A percentile compares a stretch with the other conserved stretches of the same genome.
phyloP scores from a whole-genome alignment of 768 basidiomycete genomes.

The Suillus placidus region DNA sequence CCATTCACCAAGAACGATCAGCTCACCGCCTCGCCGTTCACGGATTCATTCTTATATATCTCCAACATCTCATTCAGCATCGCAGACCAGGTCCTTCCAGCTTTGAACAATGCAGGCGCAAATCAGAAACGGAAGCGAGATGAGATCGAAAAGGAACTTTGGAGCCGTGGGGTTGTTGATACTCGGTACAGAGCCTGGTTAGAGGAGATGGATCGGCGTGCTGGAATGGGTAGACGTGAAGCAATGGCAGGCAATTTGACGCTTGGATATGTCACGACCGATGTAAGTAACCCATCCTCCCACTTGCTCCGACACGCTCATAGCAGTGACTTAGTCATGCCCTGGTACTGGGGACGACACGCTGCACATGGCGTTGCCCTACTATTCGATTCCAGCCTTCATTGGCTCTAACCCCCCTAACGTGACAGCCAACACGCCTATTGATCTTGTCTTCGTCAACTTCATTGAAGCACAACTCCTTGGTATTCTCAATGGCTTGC shows the following conservation, averaged over 20 bases:
- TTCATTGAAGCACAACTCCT: constrained; percentile 63
- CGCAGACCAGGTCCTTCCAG: constrained; percentile 55
- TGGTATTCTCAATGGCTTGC: constrained; percentile 55
- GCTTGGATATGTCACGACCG: constrained; percentile 74
- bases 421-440: constrained; percentile 47
- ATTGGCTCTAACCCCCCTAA: constrained; percentile 57
- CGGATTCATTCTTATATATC: constrained; percentile 65
- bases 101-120: constrained; percentile 51
- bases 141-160: constrained; percentile 27
- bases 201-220: constrained; percentile 51
- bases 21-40: constrained; percentile 72
- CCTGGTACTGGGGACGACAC: constrained; percentile 79
- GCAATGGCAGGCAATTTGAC: constrained; percentile 54
- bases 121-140: constrained; percentile 35
- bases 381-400: constrained; percentile 57
- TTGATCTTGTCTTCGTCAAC: constrained; percentile 79
- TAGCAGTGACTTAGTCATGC: constrained; percentile 49
- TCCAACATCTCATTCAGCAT: constrained; percentile 51
- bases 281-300: constrained; percentile 44
- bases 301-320: neutral
- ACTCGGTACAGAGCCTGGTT: constrained; percentile 58
- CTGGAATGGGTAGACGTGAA: constrained; percentile 38
- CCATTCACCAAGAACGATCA: constrained; percentile 82
- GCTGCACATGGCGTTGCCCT: constrained; percentile 61
- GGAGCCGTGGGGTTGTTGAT: constrained; percentile 52